These are phyloP conservation scores for Neurospora intermedia DNA, from an alignment of 495 filamentous ascomycete species.

Conservation along the genomic window DNA sequence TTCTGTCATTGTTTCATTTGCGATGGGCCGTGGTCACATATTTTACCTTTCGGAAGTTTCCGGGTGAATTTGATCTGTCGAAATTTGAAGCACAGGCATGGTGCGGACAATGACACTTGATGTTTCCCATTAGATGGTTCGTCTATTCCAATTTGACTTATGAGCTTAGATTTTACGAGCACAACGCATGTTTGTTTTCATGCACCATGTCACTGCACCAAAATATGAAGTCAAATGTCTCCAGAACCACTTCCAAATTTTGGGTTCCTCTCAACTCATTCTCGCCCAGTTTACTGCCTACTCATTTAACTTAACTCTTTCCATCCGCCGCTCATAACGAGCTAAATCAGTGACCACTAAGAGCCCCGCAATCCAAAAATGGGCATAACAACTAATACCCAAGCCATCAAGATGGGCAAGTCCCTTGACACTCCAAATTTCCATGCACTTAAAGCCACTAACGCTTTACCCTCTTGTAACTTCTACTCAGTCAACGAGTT, in stretches of 20 bases:
- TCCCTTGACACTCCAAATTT: not conserved
- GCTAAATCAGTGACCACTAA: not conserved
- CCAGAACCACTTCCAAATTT: not conserved
- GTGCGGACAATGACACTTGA: not conserved
- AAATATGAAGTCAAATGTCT: not conserved
- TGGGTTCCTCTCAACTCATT: not conserved
- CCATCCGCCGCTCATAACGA: not conserved
- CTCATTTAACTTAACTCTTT: not conserved
- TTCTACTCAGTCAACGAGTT: not conserved
- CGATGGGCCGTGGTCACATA: not conserved
- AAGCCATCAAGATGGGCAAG: not conserved
- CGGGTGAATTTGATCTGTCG: not conserved
- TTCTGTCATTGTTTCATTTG: not conserved
- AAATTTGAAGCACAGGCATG: not conserved
- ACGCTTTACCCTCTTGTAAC: not conserved
- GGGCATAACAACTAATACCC: not conserved
- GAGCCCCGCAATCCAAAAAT: not conserved
- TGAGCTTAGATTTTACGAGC: not conserved
- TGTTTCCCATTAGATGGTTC: not conserved
- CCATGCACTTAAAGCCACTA: not conserved
- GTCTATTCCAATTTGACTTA: not conserved
- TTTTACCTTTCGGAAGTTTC: not conserved
- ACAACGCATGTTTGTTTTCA: not conserved
- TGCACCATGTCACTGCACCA: not conserved
- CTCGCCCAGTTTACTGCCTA: not conserved